Evolutionary conservation across 257 asterid genomes (phyloP), one percentile per base, ranked within the genome.

Genomic region (Dorcoceras hygrometricum): DNA sequence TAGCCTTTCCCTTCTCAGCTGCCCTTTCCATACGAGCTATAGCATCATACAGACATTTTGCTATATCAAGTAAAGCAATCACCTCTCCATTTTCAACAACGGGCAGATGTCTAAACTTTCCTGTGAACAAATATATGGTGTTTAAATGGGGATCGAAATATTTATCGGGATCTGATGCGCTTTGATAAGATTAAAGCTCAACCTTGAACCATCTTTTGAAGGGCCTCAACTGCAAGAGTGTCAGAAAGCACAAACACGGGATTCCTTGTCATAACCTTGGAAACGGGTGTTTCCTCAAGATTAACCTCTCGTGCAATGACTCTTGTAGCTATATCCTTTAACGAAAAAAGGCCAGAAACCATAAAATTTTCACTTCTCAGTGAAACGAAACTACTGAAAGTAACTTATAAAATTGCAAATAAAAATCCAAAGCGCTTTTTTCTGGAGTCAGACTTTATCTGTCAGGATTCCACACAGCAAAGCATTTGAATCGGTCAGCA

Each of bases 131-230:
- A 67, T 23, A 29, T 36, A 56, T 24, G 55, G 69, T 57, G 19
- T 67, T n/a, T 31, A 62, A 57, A 53, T 55, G 59, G 39, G 11
- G 27, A 57, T 61, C 22, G 69, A 75, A 39, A 48, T 34, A 55
- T 51, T 34, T 39, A 58, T 20, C 16, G 56, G 29, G 67, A 63
- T 60, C 62, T 31, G 20, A 19, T 14, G 48, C 56, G 27, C 27
- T 50, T 2, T 34, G 25, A 64, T 59, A 29, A 57, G 34, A 70
- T 24, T 9, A 56, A 60, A 65, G 72, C 72, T 68, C 28, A 43
- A 94, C 97, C 99, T 80, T 87, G 95, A 32, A 94, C 99, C 99
- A 94, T 94, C 88, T 94, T 94, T 69, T 94, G 99, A 81, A 94
- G 71, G 73, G 99, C 99, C 78, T 94, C 99, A 18, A 90, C 99